phyloP scores from a whole-genome alignment of 1,139 yeast species.

The Hanseniaspora uvarum region DNA sequence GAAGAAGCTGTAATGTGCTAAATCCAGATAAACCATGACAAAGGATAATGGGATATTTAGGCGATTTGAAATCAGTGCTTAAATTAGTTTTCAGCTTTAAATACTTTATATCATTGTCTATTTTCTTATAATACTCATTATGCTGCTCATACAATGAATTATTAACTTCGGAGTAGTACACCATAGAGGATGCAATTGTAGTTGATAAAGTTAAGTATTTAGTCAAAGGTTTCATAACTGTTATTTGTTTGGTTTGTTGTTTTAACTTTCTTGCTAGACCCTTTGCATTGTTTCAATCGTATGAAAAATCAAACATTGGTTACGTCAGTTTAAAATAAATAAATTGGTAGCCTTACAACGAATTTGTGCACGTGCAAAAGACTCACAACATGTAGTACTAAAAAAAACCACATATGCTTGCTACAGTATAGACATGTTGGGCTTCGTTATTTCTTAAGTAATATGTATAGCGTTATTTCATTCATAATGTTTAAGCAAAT shows the following conservation, averaged over 20 bases:
- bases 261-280: neutral
- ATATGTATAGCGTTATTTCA: too few relatives aligned
- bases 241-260: neutral
- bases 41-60: conserved; percentile 55
- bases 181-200: neutral
- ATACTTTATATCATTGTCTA: neutral
- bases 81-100: neutral
- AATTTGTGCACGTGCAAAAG: too few relatives aligned
- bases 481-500: too few relatives aligned
- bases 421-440: too few relatives aligned
- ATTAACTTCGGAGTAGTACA: neutral
- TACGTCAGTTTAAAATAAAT: too few relatives aligned
- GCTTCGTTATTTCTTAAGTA: too few relatives aligned
- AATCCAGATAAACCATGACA: conserved; percentile 85
- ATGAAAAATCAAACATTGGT: too few relatives aligned
- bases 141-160: neutral
- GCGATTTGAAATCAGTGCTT: conserved; percentile 30
- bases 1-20: conserved; percentile 48
- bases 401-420: too few relatives aligned
- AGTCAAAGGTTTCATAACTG: neutral
- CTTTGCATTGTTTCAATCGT: neutral
- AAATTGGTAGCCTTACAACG: too few relatives aligned
- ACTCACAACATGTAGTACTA: too few relatives aligned
- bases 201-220: neutral
- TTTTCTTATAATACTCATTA: neutral